Base-by-base conservation (phyloP, 208 protist species). In the Leishmania tarentolae region DNA sequence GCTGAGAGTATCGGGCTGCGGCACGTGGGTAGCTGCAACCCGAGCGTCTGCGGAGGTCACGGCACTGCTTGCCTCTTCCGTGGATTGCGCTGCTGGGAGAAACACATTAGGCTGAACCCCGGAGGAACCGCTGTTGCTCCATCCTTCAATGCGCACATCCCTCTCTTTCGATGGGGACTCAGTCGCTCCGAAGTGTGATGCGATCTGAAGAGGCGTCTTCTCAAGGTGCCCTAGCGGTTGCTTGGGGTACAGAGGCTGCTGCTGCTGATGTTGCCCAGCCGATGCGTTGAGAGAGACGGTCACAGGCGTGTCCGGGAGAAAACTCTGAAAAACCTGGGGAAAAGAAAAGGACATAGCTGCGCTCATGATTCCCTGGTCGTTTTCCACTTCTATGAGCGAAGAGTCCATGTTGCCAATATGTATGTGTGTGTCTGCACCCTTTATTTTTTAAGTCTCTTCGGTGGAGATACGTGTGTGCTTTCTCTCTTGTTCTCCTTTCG, bases 251-350 rank as follows among this genome's bases (percentile, higher is more conserved):
- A 31, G 42, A 47, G 9, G 37, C 73, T 63, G n/a, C 61, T 57
- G 61, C 40, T 70, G 76, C 24, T 24, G 42, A 11, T 50, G 50
- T n/a, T 70, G 76, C 3, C 21, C 76, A 44, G 15, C 40, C 35
- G 73, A 50, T 40, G 40, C 46, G 73, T 77, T 77, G 31, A 65
- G 53, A 77, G 73, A 77, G 15, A 63, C 73, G 3, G 73, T 50
- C 2, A 19, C 17, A 17, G 73, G 47, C 24, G 40, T 21, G 73
- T 77, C 56, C 3, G 73, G 46, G 53, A 37, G 65, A 11, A 19
- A 47, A 31, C 35, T 35, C 37, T 46, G 37, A 24, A 77, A 35
- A 17, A 77, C 73, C 5, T 77, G 73, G 40, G 73, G 73, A 28
- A 77, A 40, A 44, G n/a, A 46, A 40, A 77, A 77, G 5, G 73